Base-by-base conservation (phyloP, 257 asterid genomes). In the Solanum habrochaites region DNA sequence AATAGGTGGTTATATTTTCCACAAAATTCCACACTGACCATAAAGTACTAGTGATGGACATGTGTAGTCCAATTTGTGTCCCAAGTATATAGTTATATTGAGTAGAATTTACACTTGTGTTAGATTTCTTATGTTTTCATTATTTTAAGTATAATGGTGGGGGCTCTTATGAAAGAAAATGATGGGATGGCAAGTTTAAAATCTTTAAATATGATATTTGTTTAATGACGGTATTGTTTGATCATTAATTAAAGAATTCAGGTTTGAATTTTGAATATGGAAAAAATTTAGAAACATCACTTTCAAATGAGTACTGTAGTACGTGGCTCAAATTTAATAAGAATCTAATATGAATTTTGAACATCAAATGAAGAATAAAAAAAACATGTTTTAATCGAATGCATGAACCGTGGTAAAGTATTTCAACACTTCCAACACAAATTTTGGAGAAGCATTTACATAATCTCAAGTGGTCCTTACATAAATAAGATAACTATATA, bases 361-460 rank as follows among this genome's bases (percentile, higher is more conserved):
- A 56, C 0, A 56, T 0, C 2, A 0, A 0, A 0, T 56, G 2
- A 37, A 37, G 0, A 37, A 20, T n/a, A 0, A 56, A 56, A 3
- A 56, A 20, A 20, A 0, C 1, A 20, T 0, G 12, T 20, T 56
- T 56, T 20, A 56, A 3, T 56, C 21, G 2, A 67, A 15, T 5
- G 5, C 1, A 1, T 67, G 39, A 67, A 67, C 2, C 3, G 7
- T 29, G 13, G 8, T 16, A 4, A 70, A 8, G n/a, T 70, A 8
- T 7, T 70, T 2, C 11, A 27, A 2, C 37, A 66, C 32, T 11
- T 66, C 3, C 31, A 27, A 66, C 11, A 25, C 3, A 69, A 15
- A 15, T 7, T 69, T 70, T 15, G 1, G 2, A 31, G 16, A 70
- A 31, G 40, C 1, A 2, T 15, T 31, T 70, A 4, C 6, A 8